Base-by-base conservation (phyloP, 306 rosid species). In the Acacia acuminata region DNA sequence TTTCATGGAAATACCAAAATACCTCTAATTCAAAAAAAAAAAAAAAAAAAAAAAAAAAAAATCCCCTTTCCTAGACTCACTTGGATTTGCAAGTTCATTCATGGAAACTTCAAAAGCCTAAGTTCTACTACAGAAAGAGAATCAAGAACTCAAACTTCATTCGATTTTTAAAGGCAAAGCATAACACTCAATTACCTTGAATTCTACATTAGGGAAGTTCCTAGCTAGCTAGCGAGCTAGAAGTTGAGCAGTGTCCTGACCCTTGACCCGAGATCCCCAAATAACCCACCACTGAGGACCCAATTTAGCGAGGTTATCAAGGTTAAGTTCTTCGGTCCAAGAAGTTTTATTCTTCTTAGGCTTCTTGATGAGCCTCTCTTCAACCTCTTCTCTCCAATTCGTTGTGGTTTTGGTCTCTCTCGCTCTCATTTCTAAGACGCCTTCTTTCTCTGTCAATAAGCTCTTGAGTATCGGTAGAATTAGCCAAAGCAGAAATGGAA, bases 261-360 rank as follows among this genome's bases (percentile, higher is more conserved):
- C 90, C 81, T 82, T 84, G 47, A 86, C 43, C 16, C 98, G 86
- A 11, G 97, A 79, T 7, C 88, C 98, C 1, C 92, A 86, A 56
- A 93, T 32, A 65, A 86, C 86, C 92, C 91, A 95, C 99, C 99
- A 96, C 22, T 91, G 96, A 11, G 97, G 96, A 56, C 98, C 99
- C 75, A 84, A 81, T 8, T 84, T 84, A 70, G 94, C 88, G 32
- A 96, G 91, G 77, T 80, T 86, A 50, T 95, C 92, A 12, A 93
- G 90, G 85, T 93, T 93, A 67, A 92, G 96, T 83, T 93, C 89
- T 5, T 90, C 99, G 3, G 76, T 93, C 98, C 96, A 93, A 3
- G 87, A 71, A 5, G 85, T 81, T 42, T 69, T 84, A 79, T 87
- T 66, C 89, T 96, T 92, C 85, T 90, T 96, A 44, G 93, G 92